Base-by-base conservation (phyloP, 208 protist species). In the Crithidia expoeki region DNA sequence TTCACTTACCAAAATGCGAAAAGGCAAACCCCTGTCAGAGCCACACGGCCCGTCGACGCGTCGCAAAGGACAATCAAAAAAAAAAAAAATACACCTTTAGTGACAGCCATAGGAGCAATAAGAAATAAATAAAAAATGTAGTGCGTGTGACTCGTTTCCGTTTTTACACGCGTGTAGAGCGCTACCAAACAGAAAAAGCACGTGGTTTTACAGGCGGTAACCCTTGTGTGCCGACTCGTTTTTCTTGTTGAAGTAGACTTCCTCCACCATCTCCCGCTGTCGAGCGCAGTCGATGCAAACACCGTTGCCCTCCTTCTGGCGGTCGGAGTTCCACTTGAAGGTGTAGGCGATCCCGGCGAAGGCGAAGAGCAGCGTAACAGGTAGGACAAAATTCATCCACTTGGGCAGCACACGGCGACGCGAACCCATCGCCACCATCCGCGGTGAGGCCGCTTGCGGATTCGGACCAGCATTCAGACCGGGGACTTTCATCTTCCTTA, bases 251-350 rank as follows among this genome's bases (percentile, higher is more conserved):
- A 84, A 87, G 68, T 95, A 95, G 11, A 95, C 71, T 58, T 95
- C 87, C 47, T 95, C 85, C 50, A 89, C 79, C 64, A 95, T 95
- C 70, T 91, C 85, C n/a, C 82, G 75, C 72, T 95, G 90, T 9
- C 87, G 87, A 28, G 70, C 83, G 53, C 90, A 95, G 72, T 92
- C 84, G 12, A 95, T 64, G 69, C 90, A 95, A 12, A 93, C 68
- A 63, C 90, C 92, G 25, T 79, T 71, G 30, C 85, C 87, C 12
- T 82, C 73, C 72, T 90, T 88, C 57, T 85, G 68, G 23, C 90
- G 78, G 32, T 95, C 72, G 23, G 77, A 62, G 61, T 82, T 86
- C 87, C 85, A 93, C 68, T 80, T 81, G 69, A 83, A 88, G 5
- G 87, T 89, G 68, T 83, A 93, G 52, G 61, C 72, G 52, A 93